Evolutionary conservation across 345 rosid species (phyloP).

Genomic region (Jatropha curcas): DNA sequence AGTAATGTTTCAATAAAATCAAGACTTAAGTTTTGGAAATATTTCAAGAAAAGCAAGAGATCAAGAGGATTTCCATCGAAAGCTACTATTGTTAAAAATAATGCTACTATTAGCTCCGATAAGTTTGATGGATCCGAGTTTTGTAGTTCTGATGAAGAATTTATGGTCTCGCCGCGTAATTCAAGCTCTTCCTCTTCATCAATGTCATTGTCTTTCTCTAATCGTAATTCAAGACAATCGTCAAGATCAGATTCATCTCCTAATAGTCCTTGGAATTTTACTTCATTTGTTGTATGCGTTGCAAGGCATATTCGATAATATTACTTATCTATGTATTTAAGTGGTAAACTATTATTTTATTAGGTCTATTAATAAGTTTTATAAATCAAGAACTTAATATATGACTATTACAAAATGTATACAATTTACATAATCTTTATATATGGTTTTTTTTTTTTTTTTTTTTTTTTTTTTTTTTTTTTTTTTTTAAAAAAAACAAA

Average conservation of each 20-base stretch:
- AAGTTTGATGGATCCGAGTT: constrained; percentile 5
- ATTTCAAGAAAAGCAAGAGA: constrained; percentile 3
- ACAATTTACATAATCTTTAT: too few relatives aligned
- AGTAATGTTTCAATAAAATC: constrained; percentile 32
- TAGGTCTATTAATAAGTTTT: too few relatives aligned
- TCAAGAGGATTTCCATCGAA: not conserved
- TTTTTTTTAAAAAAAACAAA: too few relatives aligned
- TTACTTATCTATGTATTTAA: too few relatives aligned
- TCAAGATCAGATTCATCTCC: constrained; percentile 3
- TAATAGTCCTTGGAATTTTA: constrained; percentile 13
- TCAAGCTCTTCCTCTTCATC: constrained; percentile 7
- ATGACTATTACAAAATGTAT: too few relatives aligned
- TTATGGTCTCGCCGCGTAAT: constrained; percentile 4
- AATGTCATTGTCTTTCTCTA: not conserved
- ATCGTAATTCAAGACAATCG: not conserved
- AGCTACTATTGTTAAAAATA: not conserved
- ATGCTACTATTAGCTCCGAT: not conserved
- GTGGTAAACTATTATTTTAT: too few relatives aligned
- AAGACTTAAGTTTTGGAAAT: constrained; percentile 36
- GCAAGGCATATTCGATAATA: too few relatives aligned
- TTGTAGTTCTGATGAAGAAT: constrained; percentile 12
- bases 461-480: too few relatives aligned
- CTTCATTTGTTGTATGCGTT: constrained; percentile 2
- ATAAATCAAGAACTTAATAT: too few relatives aligned
- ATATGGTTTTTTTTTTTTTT: too few relatives aligned